phyloP scores from a whole-genome alignment of 2,329 filamentous ascomycete genomes.

The Pyrenophora teres region DNA sequence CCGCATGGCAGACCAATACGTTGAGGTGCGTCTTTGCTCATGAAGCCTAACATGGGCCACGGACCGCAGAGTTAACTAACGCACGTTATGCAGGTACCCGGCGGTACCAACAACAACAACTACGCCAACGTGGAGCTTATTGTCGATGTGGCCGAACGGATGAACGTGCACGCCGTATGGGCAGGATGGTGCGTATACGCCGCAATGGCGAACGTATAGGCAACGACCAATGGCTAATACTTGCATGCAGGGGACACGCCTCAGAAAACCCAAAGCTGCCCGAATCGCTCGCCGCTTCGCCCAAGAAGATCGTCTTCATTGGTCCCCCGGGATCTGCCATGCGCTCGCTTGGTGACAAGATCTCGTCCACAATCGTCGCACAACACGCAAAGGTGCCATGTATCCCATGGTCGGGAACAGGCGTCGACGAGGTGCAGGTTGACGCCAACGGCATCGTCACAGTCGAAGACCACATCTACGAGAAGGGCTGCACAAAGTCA shows the following conservation, averaged over 20 bases:
- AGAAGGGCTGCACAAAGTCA: constrained; percentile 86
- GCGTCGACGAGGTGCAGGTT: constrained; percentile 78
- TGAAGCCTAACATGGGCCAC: neutral
- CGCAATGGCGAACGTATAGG: neutral
- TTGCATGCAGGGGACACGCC: constrained; percentile 70
- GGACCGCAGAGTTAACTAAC: constrained; percentile 22
- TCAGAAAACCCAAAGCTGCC: constrained; percentile 98
- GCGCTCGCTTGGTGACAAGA: constrained; percentile 99
- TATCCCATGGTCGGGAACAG: constrained; percentile 98
- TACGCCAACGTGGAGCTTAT: constrained; percentile 99
- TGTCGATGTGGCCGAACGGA: constrained; percentile 96
- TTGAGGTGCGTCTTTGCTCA: constrained; percentile 64
- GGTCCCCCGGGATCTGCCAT: constrained; percentile 97
- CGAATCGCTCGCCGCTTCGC: constrained; percentile 91
- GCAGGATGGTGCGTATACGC: constrained; percentile 79
- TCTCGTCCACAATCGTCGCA: constrained; percentile 98
- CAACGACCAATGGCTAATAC: constrained; percentile 21
- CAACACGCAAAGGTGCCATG: constrained; percentile 96
- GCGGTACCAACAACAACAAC: constrained; percentile 99
- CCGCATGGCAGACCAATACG: constrained; percentile 98
- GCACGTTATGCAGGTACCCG: constrained; percentile 68
- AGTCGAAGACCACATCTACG: constrained; percentile 82
- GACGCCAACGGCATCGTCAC: constrained; percentile 89
- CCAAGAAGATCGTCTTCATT: constrained; percentile 99
- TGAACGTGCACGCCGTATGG: constrained; percentile 98